Percentiles rank a stretch among this genome's conserved stretches.
Conservation (phyloP, 148 eudicot species). For the Camellia granthamiana region DNA sequence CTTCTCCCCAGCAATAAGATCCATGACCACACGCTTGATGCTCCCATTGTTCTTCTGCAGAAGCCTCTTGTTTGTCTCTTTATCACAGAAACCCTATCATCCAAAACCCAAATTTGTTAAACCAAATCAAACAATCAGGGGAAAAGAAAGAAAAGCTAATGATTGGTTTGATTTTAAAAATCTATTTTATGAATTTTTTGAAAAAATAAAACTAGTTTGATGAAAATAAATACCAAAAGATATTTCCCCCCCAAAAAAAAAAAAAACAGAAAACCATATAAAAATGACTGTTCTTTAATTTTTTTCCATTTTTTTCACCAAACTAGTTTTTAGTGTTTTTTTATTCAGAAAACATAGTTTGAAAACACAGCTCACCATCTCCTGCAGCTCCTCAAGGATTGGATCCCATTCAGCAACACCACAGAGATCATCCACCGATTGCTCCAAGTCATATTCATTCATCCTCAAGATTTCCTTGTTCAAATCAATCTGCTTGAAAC, state of each 20-base stretch:
- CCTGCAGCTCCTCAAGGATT: constrained; percentile 69
- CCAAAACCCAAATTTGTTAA: background rate
- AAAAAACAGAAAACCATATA: no score
- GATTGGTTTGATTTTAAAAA: no score
- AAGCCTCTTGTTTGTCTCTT: constrained; percentile 59
- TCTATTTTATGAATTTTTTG: no score
- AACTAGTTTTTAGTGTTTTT: no score
- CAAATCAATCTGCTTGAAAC: constrained; percentile 56
- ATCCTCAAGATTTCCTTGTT: constrained; percentile 58
- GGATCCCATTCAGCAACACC: constrained; percentile 69
- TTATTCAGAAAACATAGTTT: no score
- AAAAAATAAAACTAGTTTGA: no score
- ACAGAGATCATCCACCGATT: constrained; percentile 64
- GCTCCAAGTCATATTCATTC: constrained; percentile 55
- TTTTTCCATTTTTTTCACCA: no score
- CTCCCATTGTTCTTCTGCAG: constrained; percentile 85
- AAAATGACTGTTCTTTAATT: no score
- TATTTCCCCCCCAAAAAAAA: no score
- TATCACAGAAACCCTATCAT: constrained; percentile 70
- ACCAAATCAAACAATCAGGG: background rate
- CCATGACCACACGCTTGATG: constrained; percentile 78
- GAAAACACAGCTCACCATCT: constrained; percentile 58
- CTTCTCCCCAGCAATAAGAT: constrained; percentile 65
- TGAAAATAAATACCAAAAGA: no score
- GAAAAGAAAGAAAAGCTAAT: background rate